These are phyloP conservation scores for Keqinozyma sinolaborantium DNA, from an alignment of 1,139 yeast species.

Conservation along the genomic window DNA sequence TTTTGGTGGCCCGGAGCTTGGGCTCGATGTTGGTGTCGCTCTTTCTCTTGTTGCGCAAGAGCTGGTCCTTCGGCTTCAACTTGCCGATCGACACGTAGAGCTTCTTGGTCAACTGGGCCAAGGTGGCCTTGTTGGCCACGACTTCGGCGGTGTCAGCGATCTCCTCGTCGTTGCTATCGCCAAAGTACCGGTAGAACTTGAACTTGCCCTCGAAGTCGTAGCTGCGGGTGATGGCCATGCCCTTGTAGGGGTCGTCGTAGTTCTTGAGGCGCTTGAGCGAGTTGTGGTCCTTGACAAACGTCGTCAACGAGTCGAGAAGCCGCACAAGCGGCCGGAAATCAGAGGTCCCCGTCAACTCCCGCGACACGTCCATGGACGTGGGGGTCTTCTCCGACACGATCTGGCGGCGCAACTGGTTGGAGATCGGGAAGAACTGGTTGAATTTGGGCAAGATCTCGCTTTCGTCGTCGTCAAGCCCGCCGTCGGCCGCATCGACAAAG, in stretches of 20 bases:
- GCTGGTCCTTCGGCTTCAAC: slow-evolving; percentile 6
- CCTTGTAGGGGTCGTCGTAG: slow-evolving; percentile 19
- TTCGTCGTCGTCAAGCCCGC: slow-evolving; percentile 12
- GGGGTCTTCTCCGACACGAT: slow-evolving; percentile 46
- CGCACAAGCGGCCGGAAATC: slow-evolving; percentile 50
- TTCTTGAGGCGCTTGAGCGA: slow-evolving; percentile 19
- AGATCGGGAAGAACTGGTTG: slow-evolving; percentile 59
- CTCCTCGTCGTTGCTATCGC: slow-evolving; percentile 6
- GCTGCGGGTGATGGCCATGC: slow-evolving; percentile 49
- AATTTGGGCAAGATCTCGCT: slow-evolving; percentile 23
- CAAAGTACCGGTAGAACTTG: slow-evolving; percentile 68
- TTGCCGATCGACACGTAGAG: slow-evolving; percentile 21
- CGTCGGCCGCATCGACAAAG: slow-evolving; percentile 13
- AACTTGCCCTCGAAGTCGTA: slow-evolving; percentile 72
- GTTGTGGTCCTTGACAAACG: slow-evolving; percentile 23
- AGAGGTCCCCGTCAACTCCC: slow-evolving; percentile 49
- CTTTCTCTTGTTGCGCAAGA: slow-evolving; percentile 5
- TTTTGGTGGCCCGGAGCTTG: slow-evolving; percentile 1
- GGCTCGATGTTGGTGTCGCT: slow-evolving; percentile 11
- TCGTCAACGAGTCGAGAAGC: slow-evolving; percentile 45
- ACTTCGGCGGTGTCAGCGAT: slow-evolving; percentile 3
- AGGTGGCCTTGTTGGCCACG: neutral
- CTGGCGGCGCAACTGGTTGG: slow-evolving; percentile 55
- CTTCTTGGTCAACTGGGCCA: slow-evolving; percentile 18
- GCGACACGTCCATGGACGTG: slow-evolving; percentile 52